Evolutionary conservation across 1,139 yeast species (phyloP).

Genomic region (Yamadazyma trypodendri): DNA sequence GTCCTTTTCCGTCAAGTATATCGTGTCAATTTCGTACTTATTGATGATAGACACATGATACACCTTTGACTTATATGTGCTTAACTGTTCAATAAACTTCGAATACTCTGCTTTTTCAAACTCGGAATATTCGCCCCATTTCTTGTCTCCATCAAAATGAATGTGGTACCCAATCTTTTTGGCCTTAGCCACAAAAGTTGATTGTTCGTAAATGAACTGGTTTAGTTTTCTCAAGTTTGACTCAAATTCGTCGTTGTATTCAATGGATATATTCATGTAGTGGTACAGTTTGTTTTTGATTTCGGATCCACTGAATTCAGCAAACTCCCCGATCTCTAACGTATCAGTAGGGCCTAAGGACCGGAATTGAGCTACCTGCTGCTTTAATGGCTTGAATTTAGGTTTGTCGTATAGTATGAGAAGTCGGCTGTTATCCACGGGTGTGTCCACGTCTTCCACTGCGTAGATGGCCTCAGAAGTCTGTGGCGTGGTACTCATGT

Average conservation of each 20-base stretch:
- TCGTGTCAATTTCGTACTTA: constrained; percentile 38
- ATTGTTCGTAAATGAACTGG: constrained; percentile 23
- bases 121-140: constrained; percentile 34
- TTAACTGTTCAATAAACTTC: constrained; percentile 24
- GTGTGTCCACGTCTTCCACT: not conserved
- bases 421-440: constrained; percentile 20
- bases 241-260: constrained; percentile 32
- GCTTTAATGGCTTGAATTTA: constrained; percentile 24
- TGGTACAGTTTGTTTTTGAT: constrained; percentile 17
- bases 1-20: constrained; percentile 34
- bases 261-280: constrained; percentile 34
- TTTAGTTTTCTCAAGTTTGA: constrained; percentile 21
- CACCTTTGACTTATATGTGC: constrained; percentile 29
- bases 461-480: not conserved
- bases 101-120: constrained; percentile 27
- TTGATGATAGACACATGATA: constrained; percentile 40
- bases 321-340: constrained; percentile 14
- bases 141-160: constrained; percentile 31
- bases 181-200: constrained; percentile 18
- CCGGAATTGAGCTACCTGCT: constrained; percentile 12
- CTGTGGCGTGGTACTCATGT: not conserved
- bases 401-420: constrained; percentile 34
- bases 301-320: constrained; percentile 6
- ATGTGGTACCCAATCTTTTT: constrained; percentile 36
- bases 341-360: constrained; percentile 6